These are phyloP conservation scores for Pichia gijzeniarum DNA, from an alignment of 805 yeast species.

Conservation along the genomic window DNA sequence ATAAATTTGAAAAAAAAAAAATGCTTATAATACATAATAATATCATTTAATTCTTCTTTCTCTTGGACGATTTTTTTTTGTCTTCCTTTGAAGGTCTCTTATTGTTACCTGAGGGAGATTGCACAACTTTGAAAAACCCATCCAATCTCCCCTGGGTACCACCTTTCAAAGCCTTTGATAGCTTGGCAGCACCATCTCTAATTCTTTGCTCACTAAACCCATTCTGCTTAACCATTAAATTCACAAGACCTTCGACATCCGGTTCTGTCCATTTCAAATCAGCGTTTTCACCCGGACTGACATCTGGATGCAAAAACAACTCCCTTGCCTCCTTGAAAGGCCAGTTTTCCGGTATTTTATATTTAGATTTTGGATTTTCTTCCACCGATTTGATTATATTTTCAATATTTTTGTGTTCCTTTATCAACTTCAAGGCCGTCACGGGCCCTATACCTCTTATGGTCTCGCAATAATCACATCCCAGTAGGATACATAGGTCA, in stretches of 20 bases:
- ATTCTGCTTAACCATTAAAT: constrained; percentile 78
- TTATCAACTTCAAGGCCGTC: constrained; percentile 82
- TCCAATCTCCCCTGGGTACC: constrained; percentile 91
- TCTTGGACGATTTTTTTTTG: constrained; percentile 19
- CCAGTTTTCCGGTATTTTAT: constrained; percentile 91
- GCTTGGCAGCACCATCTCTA: constrained; percentile 75
- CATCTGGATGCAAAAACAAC: constrained; percentile 79
- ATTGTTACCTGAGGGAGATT: constrained; percentile 31
- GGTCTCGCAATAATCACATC: constrained; percentile 96
- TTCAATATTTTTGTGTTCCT: constrained; percentile 78
- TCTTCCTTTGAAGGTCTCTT: constrained; percentile 30
- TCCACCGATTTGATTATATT: constrained; percentile 63
- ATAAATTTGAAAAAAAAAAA: too few relatives aligned
- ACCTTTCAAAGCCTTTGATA: constrained; percentile 74
- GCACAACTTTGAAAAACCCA: constrained; percentile 73
- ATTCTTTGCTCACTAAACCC: constrained; percentile 94
- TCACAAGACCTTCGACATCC: constrained; percentile 72
- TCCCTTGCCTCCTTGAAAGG: constrained; percentile 85
- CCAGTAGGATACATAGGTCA: constrained; percentile 86
- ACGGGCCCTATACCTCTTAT: constrained; percentile 95
- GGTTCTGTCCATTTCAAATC: constrained; percentile 86
- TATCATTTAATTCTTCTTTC: constrained; percentile 4
- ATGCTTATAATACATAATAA: neutral
- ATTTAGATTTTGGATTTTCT: constrained; percentile 53
- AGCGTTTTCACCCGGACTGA: constrained; percentile 51